Base-by-base conservation (phyloP, 768 basidiomycete species). In the Russula foetens region DNA sequence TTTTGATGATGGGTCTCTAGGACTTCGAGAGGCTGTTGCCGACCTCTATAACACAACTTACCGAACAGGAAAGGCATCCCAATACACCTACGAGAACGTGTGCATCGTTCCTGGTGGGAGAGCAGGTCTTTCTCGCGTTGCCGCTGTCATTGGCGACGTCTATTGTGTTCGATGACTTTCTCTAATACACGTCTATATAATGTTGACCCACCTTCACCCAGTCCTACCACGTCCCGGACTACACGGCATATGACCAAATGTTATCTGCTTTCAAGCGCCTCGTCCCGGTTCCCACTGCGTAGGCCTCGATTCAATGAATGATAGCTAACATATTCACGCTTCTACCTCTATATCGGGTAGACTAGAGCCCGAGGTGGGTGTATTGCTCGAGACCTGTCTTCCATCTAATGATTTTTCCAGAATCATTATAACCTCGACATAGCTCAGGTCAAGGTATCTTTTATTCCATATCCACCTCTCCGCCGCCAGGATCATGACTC, bases 21-120 rank as follows among this genome's bases (percentile, higher is more conserved):
- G 76, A 15, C 83, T 98, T 23, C 82, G 95, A 29, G 86, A 92
- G 70, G 92, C 93, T 2, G 94, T 98, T 31, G 95, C 95, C 12
- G 75, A 88, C 62, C 71, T 94, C 53, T 98, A 98, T 77, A 98
- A 98, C 70, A 75, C 81, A 52, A 89, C 87, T 2, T 96, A 96
- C 71, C 83, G 95, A 35, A 73, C 88, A 66, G 90, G 83, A 49
- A 95, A 89, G 74, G 60, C 72, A 8, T 92, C 88, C 65, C 80
- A 95, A 66, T 98, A 97, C 71, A 94, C 92, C 1, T 88, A 78
- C 65, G 92, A 95, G 73, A 98, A 98, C 68, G 87, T 92, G 14
- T 93, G 90, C 68, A 96, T 98, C 67, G 94, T 97, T 0, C 95
- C 95, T 14, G 95, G 95, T 46, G 95, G 95, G 17, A 85, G 92